A percentile compares a stretch with the other conserved stretches of the same genome.
Evolutionary conservation across 2,329 filamentous ascomycete genomes (phyloP).

Genomic region (Fusarium concolor): DNA sequence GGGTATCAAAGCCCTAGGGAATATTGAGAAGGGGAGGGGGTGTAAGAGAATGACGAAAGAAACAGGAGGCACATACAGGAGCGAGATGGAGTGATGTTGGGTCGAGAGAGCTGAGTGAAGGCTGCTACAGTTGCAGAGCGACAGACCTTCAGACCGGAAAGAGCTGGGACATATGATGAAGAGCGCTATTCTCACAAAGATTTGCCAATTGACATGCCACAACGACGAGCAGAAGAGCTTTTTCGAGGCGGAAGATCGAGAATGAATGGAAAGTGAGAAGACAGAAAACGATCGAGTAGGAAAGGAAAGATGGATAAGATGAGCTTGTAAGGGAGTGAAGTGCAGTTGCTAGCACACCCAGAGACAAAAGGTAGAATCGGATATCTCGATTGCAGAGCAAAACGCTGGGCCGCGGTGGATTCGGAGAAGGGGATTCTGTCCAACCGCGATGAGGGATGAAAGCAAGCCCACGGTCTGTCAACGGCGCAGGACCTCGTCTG

Average conservation of each 20-base stretch:
- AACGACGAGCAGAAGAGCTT: conserved; percentile 24
- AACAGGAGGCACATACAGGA: conserved; percentile 34
- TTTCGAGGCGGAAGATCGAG: conserved; percentile 7
- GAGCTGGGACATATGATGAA: conserved; percentile 26
- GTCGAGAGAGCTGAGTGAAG: conserved; percentile 4
- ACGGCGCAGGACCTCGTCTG: conserved; percentile 36
- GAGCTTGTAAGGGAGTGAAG: conserved; percentile 30
- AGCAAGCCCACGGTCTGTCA: conserved; percentile 28
- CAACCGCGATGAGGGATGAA: conserved; percentile 34
- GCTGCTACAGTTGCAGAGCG: conserved; percentile 15
- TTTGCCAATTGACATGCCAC: conserved; percentile 35
- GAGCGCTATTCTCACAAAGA: conserved; percentile 19
- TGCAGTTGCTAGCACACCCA: conserved; percentile 34
- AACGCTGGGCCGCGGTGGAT: conserved; percentile 30
- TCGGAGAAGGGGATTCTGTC: conserved; percentile 28
- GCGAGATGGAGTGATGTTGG: conserved; percentile 25
- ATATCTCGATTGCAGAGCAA: conserved; percentile 45
- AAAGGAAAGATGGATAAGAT: conserved; percentile 14
- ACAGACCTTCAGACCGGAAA: conserved; percentile 15
- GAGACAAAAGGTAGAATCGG: conserved; percentile 31
- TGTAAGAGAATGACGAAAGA: conserved; percentile 14
- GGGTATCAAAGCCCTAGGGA: background rate
- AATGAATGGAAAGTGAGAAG: conserved; percentile 18
- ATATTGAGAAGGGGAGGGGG: background rate
- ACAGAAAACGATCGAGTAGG: conserved; percentile 11